phyloP scores from a whole-genome alignment of 352 stramenopile species.

The Thraustochytrium sp. region DNA sequence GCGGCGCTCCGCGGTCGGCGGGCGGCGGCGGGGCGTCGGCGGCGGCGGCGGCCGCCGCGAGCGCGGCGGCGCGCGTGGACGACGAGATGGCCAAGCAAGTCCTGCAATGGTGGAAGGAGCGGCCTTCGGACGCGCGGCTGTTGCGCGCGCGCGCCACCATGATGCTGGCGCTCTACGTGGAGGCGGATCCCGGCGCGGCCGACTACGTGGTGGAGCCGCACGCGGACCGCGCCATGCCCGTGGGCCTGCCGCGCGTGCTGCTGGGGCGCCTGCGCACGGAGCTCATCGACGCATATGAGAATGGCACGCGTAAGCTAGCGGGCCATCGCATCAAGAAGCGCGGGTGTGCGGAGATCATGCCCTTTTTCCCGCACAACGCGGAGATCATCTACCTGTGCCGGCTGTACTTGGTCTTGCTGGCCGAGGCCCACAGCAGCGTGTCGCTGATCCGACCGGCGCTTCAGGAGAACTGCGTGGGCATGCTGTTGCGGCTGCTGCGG shows the following conservation, averaged over 20 bases:
- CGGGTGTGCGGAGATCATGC: background rate
- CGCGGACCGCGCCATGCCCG: background rate
- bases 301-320: background rate
- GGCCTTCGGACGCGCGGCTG: background rate
- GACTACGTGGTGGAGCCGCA: slow-evolving; percentile 36
- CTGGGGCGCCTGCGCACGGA: background rate
- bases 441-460: background rate
- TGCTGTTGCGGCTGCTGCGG: background rate
- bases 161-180: background rate
- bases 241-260: slow-evolving; percentile 3
- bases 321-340: background rate
- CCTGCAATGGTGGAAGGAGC: slow-evolving; percentile 11
- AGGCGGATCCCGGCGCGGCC: background rate
- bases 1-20: too few species aligned
- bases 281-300: slow-evolving; percentile 8
- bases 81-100: slow-evolving; percentile 27
- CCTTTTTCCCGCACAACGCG: background rate
- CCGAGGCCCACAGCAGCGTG: background rate
- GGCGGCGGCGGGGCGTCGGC: too few species aligned
- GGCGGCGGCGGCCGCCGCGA: background rate
- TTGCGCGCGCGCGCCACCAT: slow-evolving; percentile 6
- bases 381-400: background rate
- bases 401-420: background rate
- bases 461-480: slow-evolving; percentile 29
- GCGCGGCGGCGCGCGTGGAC: background rate